Base-by-base conservation (phyloP, 2,329 filamentous ascomycete genomes). In the Periconia sp. region DNA sequence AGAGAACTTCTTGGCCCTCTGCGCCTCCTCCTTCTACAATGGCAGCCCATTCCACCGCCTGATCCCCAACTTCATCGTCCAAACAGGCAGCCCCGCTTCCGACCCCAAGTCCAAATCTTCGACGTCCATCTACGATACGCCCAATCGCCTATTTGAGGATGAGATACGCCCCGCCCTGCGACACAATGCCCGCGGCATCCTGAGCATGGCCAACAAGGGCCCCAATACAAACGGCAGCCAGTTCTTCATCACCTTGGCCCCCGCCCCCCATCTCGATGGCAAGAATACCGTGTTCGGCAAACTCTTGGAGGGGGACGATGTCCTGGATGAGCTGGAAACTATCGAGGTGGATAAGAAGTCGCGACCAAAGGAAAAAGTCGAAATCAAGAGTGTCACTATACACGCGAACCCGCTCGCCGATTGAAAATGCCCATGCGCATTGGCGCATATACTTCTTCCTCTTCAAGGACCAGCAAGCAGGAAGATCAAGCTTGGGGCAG, bases 1-100 rank as follows among this genome's bases (percentile, higher is more conserved):
- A 58, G 90, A 96, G 78, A 95, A 95, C 79, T 95, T 95, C 76
- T 86, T 95, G 62, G 90, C 90, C 49, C 86, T 94, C 58, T 92
- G 89, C 79, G 90, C 89, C 47, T 91, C 89, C 10, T 81, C 81
- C 66, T 91, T 89, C 79, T 94, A 92, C 78, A 79, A 90, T 70
- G 74, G 76, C 66, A 91, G 88, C 20, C 87, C 87, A 57, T 89
- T 94, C 74, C 90, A 94, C 79, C 87, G 90, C 49, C 80, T 90
- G 58, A 92, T 94, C 54, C 87, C 90, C 10, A 79, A 80, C 57
- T 95, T 95, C 81, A 94, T 95, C 83, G 79, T 86, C 19, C 90
- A 94, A 74, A 86, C 87, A 17, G 90, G 90, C 62, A 87, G 77
- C 20, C 79, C 79, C 13, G 73, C 75, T 11, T 74, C 77, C 1